Evolutionary conservation across 2,329 filamentous ascomycete genomes (phyloP), one percentile per base, ranked within the genome.

Genomic region (Phaeoacremonium minimum): DNA sequence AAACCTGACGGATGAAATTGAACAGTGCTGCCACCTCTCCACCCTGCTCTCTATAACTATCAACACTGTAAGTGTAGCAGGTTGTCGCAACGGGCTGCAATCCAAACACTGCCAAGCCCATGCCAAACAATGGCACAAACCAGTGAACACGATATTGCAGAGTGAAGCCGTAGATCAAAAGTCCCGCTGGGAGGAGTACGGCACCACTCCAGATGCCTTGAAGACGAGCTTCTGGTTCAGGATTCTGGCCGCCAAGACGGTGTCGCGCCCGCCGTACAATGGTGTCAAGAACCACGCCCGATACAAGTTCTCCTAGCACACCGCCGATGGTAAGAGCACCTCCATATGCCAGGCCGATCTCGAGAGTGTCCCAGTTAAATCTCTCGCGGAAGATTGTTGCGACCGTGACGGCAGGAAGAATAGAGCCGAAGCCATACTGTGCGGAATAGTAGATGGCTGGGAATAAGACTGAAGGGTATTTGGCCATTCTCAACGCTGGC

Each of bases 361-460:
- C 45, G 6, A 56, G 46, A 9, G 54, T 51, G 29, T 51, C 46
- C 51, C 52, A 58, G 29, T 46, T 45, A 40, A 55, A 58, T n/a
- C 41, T 40, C 30, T 47, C 37, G 7, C 45, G 35, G 40, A 58
- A 57, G 16, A 56, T 54, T 20, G 48, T 46, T 7, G 55, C 50
- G 14, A 53, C 53, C 4, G 55, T 58, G 4, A 57, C 55, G 12
- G 56, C 56, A 8, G 52, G 51, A 8, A 58, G 44, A 22, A 58
- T 55, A 18, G 48, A 49, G 7, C 50, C 49, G 36, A 56, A 57
- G 15, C 50, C 55, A 37, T 55, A 59, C 38, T 51, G 46, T 6
- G 51, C 44, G 11, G 44, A 44, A 36, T 56, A 59, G 36, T 57
- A 59, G 5, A 56, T 37, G 3, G 48, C 51, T 2, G 56, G 52